A percentile compares a stretch with the other conserved stretches of the same genome.
Conservation (phyloP, 805 yeast genomes). For the Candida ficus region DNA sequence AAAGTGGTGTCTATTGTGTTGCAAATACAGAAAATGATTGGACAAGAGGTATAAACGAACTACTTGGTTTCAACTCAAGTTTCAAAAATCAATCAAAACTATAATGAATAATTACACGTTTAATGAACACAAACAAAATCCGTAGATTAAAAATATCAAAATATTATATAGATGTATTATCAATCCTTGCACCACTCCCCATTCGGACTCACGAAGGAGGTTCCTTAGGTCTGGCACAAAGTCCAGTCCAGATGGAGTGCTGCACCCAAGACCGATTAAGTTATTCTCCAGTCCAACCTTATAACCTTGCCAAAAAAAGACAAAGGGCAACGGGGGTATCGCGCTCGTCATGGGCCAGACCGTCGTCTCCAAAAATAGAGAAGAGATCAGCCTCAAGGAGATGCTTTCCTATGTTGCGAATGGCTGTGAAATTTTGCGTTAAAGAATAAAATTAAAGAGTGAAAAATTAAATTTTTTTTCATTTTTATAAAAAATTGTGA, state of each 20-base stretch:
- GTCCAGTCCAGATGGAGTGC: slow-evolving; percentile 50
- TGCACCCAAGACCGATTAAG: slow-evolving; percentile 68
- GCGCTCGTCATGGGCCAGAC: slow-evolving; percentile 67
- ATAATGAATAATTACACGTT: neutral
- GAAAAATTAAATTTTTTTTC: slow-evolving; percentile 1
- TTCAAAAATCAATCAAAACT: slow-evolving; percentile 45
- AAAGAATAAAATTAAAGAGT: slow-evolving; percentile 13
- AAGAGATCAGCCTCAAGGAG: slow-evolving; percentile 64
- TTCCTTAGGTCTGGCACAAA: slow-evolving; percentile 49
- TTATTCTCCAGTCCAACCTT: slow-evolving; percentile 58
- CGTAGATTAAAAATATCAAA: neutral
- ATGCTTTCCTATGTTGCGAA: slow-evolving; percentile 53
- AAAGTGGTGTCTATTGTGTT: slow-evolving; percentile 80
- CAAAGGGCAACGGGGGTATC: slow-evolving; percentile 38
- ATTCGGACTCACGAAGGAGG: slow-evolving; percentile 75
- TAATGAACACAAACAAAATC: neutral
- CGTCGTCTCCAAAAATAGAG: slow-evolving; percentile 19
- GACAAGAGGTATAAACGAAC: slow-evolving; percentile 84
- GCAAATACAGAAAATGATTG: slow-evolving; percentile 82
- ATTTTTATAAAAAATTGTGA: neutral
- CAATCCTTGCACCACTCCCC: slow-evolving; percentile 55
- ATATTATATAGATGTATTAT: slow-evolving; percentile 26
- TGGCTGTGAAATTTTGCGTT: slow-evolving; percentile 64
- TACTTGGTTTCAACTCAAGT: slow-evolving; percentile 83
- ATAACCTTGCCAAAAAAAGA: slow-evolving; percentile 12